Conservation (phyloP, 768 basidiomycete species). For the Tricholomella constricta region DNA sequence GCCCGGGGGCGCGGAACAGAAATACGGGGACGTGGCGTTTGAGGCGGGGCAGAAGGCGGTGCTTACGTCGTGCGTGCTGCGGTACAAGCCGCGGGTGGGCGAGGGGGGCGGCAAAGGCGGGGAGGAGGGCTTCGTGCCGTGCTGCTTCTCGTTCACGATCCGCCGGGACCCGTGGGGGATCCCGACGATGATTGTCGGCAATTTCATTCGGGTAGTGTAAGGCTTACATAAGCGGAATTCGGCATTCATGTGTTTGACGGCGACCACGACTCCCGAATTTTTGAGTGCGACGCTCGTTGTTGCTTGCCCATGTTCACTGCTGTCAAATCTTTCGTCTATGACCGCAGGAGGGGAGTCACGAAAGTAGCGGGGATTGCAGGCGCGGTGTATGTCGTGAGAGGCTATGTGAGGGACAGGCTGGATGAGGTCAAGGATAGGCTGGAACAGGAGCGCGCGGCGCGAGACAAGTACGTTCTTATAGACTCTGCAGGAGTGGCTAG, state of each 20-base stretch:
- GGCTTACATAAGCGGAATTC: not conserved
- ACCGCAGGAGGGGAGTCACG: slow-evolving; percentile 47
- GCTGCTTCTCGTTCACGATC: too few relatives aligned
- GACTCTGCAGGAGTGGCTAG: not conserved
- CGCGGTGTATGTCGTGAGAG: slow-evolving; percentile 61
- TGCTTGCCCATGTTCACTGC: slow-evolving; percentile 13
- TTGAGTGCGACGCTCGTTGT: not conserved
- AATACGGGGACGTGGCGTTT: slow-evolving; percentile 94
- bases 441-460: slow-evolving; percentile 60
- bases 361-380: slow-evolving; percentile 56
- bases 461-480: slow-evolving; percentile 60
- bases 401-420: slow-evolving; percentile 62
- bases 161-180: too few relatives aligned
- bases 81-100: slow-evolving; percentile 68
- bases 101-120: too few relatives aligned
- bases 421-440: slow-evolving; percentile 67
- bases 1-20: slow-evolving; percentile 59
- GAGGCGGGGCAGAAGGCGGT: slow-evolving; percentile 92
- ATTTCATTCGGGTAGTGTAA: not conserved
- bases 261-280: not conserved
- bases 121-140: too few relatives aligned
- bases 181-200: too few relatives aligned
- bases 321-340: slow-evolving; percentile 48
- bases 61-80: slow-evolving; percentile 86
- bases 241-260: not conserved